Conservation (phyloP, 192 early-diverging fungal species). For the Podila clonocystis region DNA sequence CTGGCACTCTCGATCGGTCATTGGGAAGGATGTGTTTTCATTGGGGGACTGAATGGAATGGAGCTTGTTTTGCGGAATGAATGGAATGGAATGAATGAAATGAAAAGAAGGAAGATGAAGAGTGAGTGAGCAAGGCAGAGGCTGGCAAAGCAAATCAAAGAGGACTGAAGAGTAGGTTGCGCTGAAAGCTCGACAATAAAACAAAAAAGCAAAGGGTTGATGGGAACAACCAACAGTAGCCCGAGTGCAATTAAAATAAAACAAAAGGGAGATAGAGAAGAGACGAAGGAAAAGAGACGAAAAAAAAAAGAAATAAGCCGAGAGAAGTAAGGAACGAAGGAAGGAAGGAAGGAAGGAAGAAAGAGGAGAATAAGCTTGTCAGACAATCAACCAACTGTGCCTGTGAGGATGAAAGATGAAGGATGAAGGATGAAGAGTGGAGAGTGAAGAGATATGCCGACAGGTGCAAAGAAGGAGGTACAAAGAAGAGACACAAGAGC, state of each 20-base stretch:
- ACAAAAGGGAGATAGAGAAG: neutral
- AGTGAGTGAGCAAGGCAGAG: neutral
- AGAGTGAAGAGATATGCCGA: too few species aligned
- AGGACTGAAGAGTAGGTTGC: too few species aligned
- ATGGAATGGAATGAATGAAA: neutral
- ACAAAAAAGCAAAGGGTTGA: neutral
- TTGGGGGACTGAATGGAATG: neutral
- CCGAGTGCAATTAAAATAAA: neutral
- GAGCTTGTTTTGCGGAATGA: neutral
- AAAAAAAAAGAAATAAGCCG: too few species aligned
- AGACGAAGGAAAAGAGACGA: neutral
- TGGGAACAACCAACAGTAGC: neutral
- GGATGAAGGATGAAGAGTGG: too few species aligned
- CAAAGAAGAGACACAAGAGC: too few species aligned
- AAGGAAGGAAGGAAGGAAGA: neutral
- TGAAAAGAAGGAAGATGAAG: neutral
- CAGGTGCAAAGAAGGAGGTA: too few species aligned
- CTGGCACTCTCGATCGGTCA: constrained; percentile 7
- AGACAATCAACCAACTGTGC: too few species aligned
- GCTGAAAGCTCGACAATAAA: too few species aligned
- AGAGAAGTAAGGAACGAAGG: neutral
- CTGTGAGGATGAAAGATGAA: too few species aligned
- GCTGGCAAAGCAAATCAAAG: too few species aligned
- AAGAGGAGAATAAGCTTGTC: too few species aligned
- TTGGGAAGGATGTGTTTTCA: neutral